Base-by-base conservation (phyloP, 2,329 filamentous ascomycete genomes). In the Calonectria honghensis region DNA sequence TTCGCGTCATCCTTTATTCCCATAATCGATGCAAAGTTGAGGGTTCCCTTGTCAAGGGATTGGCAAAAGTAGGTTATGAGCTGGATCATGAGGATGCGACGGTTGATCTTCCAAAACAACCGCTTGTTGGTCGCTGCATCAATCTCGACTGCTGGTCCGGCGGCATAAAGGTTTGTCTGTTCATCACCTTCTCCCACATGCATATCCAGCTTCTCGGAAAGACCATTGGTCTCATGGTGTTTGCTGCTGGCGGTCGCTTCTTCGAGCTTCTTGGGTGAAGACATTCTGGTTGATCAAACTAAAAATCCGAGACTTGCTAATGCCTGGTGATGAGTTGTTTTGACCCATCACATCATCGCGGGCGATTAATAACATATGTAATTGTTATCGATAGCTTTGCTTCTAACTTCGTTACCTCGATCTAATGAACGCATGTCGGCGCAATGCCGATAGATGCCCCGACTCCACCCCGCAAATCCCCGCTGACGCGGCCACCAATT, bases 21-120 rank as follows among this genome's bases (percentile, higher is more conserved):
- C 78, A 89, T 87, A 80, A 91, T 88, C 59, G 90, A 88, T 1
- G 86, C 86, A 0, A 90, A 90, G 0, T 85, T 86, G 37, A 90
- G 85, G 2, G 86, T 87, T 1, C 89, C 88, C 79, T 91, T 90
- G 2, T 87, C 86, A 18, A 88, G 84, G 11, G 90, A 89, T 0
- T 91, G 85, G 3, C 91, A 82, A 78, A 91, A 89, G 1, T 90
- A 87, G 10, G 88, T 85, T 0, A 85, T 82, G 7, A 90, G 78
- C 3, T 91, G 83, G 1, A 87, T 87, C 6, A 81, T 86, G 54
- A 87, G 89, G 73, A 76, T 76, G 29, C 82, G 84, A 67, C 86
- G 88, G 4, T 91, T 90, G 73, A 85, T 79, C 81, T 83, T 79
- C 88, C 89, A 79, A 86, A 89, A 76, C 82, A 90, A 77, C 80